phyloP scores from a whole-genome alignment of 2,329 filamentous ascomycete genomes.

The Aspergillus arachidicola region DNA sequence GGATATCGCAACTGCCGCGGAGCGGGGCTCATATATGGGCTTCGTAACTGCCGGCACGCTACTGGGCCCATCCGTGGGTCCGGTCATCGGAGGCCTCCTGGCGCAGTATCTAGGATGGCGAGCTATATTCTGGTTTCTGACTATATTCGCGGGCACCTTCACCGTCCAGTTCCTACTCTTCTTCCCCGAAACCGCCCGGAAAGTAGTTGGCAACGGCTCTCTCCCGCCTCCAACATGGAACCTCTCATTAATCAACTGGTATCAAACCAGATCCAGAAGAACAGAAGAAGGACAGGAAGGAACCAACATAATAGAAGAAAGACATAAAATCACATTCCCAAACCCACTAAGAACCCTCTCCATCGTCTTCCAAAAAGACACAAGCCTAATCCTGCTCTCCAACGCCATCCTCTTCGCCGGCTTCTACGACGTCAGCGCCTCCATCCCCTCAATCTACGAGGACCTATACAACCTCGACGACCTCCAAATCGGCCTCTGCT shows the following conservation, averaged over 20 bases:
- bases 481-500: conserved; percentile 46
- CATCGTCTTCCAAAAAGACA: conserved; percentile 38
- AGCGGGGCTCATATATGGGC: conserved; percentile 46
- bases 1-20: conserved; percentile 41
- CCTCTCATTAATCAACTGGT: conserved; percentile 29
- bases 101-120: conserved; percentile 67
- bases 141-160: conserved; percentile 54
- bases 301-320: neutral
- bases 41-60: conserved; percentile 60
- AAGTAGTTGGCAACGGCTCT: conserved; percentile 43
- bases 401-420: conserved; percentile 44
- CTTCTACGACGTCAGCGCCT: conserved; percentile 47
- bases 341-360: conserved; percentile 44
- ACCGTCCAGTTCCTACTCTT: conserved; percentile 59
- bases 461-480: conserved; percentile 43
- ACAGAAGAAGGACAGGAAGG: neutral
- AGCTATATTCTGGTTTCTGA: conserved; percentile 68
- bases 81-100: conserved; percentile 66
- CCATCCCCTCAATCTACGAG: conserved; percentile 40
- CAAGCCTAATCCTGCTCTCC: conserved; percentile 39
- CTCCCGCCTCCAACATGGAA: conserved; percentile 29
- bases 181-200: conserved; percentile 55
- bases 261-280: neutral
- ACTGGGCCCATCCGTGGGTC: conserved; percentile 53
- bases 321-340: conserved; percentile 32